Conservation (phyloP, 2,329 filamentous ascomycete genomes). For the Elsinoe ampelina region DNA sequence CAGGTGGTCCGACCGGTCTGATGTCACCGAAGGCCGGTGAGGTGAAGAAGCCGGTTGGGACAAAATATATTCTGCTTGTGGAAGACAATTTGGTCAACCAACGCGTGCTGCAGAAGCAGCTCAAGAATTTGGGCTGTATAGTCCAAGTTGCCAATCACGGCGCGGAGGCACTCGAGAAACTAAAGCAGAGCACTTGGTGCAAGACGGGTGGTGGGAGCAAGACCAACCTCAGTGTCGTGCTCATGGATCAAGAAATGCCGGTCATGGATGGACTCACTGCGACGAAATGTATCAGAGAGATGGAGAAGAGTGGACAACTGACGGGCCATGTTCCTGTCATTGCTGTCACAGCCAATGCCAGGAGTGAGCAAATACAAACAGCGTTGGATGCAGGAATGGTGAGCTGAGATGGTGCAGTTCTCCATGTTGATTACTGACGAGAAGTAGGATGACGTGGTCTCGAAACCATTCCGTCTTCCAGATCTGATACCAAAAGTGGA, state of each 20-base stretch:
- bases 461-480: conserved; percentile 42
- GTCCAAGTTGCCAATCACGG: conserved; percentile 42
- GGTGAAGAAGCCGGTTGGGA: conserved; percentile 4
- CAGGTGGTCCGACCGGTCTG: neutral
- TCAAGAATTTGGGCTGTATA: conserved; percentile 38
- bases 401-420: neutral
- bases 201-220: conserved; percentile 30
- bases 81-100: conserved; percentile 40
- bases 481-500: conserved; percentile 44
- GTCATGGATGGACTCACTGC: conserved; percentile 75
- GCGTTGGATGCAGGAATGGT: conserved; percentile 65
- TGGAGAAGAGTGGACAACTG: conserved; percentile 54
- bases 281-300: conserved; percentile 56
- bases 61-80: conserved; percentile 32
- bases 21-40: neutral
- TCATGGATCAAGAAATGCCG: conserved; percentile 75
- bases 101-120: conserved; percentile 41
- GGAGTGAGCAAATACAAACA: conserved; percentile 62
- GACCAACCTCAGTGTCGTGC: conserved; percentile 40
- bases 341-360: conserved; percentile 73
- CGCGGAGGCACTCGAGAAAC: conserved; percentile 38
- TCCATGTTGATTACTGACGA: conserved; percentile 16
- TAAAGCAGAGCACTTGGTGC: conserved; percentile 41
- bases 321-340: conserved; percentile 64
- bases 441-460: conserved; percentile 40